These are phyloP conservation scores for Vaccinium myrtillus DNA, from an alignment of 148 eudicot genomes.

Conservation along the genomic window DNA sequence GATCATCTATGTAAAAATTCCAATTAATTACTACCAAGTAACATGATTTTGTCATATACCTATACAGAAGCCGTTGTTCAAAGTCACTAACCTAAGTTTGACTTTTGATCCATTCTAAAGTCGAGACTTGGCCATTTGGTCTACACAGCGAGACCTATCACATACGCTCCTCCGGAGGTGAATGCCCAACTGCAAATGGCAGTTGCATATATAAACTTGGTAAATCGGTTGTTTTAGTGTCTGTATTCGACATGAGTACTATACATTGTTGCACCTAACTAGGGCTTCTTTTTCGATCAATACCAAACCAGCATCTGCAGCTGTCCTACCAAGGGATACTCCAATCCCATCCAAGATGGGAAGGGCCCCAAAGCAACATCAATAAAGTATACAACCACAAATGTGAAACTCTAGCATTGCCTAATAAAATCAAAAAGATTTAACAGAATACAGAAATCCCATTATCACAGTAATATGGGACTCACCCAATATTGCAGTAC, in stretches of 20 bases:
- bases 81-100: not conserved
- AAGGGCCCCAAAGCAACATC: not conserved
- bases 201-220: not conserved
- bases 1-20: not conserved
- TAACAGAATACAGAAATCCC: not conserved
- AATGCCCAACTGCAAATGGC: not conserved
- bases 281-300: not conserved
- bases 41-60: not conserved
- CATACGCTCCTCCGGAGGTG: not conserved
- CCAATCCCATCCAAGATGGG: not conserved
- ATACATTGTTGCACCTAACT: not conserved
- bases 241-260: not conserved
- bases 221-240: not conserved
- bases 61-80: not conserved
- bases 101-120: not conserved
- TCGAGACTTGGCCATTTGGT: not conserved
- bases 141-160: not conserved
- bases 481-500: not conserved
- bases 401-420: not conserved
- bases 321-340: not conserved
- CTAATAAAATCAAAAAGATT: not conserved
- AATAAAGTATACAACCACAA: not conserved
- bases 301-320: not conserved
- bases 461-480: not conserved
- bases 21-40: not conserved